Conservation (phyloP, 495 filamentous ascomycete genomes). For the Aspergillus bridgeri region DNA sequence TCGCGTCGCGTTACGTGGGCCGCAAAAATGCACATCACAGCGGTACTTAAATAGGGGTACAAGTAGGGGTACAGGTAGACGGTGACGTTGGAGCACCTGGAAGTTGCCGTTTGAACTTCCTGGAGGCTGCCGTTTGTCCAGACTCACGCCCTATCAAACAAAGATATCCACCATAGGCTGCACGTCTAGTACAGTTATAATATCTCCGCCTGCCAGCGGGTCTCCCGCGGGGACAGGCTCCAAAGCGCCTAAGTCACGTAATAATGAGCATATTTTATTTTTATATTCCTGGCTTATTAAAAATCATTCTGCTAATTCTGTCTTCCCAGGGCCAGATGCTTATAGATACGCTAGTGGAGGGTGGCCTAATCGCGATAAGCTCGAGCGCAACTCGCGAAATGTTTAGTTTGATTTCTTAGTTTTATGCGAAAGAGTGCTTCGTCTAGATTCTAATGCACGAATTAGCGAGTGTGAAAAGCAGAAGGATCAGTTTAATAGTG, state of each 20-base stretch:
- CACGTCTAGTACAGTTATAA: background rate
- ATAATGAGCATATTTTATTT: background rate
- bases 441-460: slow-evolving; percentile 26
- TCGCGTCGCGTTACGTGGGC: no score
- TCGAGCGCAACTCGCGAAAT: slow-evolving; percentile 34
- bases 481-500: slow-evolving; percentile 43
- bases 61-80: no score
- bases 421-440: slow-evolving; percentile 29
- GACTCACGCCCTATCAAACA: background rate
- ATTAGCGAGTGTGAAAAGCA: slow-evolving; percentile 33
- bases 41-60: no score
- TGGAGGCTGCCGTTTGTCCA: background rate
- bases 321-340: slow-evolving; percentile 28
- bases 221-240: background rate
- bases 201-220: background rate
- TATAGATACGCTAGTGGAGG: slow-evolving; percentile 37
- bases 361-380: slow-evolving; percentile 41
- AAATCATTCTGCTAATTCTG: slow-evolving; percentile 3
- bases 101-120: background rate
- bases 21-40: no score
- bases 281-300: slow-evolving; percentile 3
- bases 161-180: slow-evolving; percentile 9
- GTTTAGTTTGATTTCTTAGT: slow-evolving; percentile 39
- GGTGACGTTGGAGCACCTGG: no score
- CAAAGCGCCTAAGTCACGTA: background rate